Conservation (phyloP, 495 filamentous ascomycete species). For the Penicillium ochrochloron region DNA sequence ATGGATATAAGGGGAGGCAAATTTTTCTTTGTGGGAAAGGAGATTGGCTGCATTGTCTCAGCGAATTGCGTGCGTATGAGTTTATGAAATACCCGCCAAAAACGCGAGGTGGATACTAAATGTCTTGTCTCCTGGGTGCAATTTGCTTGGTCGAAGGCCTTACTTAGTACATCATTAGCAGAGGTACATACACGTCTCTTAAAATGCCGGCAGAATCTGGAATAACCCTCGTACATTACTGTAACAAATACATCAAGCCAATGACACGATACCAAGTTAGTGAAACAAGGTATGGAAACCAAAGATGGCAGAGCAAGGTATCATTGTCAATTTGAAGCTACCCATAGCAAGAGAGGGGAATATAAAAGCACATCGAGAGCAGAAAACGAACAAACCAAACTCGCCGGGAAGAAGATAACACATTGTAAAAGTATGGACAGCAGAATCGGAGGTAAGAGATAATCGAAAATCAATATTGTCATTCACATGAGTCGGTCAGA, state of each 20-base stretch:
- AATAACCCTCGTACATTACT: background rate
- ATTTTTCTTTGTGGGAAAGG: too few relatives aligned
- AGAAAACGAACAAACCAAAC: background rate
- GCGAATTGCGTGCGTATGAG: too few relatives aligned
- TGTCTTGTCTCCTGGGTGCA: too few relatives aligned
- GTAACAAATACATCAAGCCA: background rate
- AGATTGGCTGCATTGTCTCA: too few relatives aligned
- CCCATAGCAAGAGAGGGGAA: conserved; percentile 6
- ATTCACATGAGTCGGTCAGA: conserved; percentile 7
- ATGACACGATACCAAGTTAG: background rate
- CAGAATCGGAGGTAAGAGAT: conserved; percentile 11
- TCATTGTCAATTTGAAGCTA: conserved; percentile 27
- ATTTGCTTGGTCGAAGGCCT: too few relatives aligned
- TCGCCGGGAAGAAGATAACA: conserved; percentile 10
- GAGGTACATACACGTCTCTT: background rate
- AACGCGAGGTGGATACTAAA: too few relatives aligned
- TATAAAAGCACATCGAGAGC: conserved; percentile 6
- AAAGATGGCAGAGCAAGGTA: conserved; percentile 12
- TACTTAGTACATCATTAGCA: too few relatives aligned
- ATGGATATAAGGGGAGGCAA: too few relatives aligned
- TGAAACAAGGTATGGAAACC: background rate
- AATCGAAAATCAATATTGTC: background rate
- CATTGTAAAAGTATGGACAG: conserved; percentile 17
- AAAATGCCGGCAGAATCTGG: background rate
- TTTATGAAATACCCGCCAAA: too few relatives aligned